phyloP scores from a whole-genome alignment of 208 protist genomes.

The Acanthamoeba royreba region DNA sequence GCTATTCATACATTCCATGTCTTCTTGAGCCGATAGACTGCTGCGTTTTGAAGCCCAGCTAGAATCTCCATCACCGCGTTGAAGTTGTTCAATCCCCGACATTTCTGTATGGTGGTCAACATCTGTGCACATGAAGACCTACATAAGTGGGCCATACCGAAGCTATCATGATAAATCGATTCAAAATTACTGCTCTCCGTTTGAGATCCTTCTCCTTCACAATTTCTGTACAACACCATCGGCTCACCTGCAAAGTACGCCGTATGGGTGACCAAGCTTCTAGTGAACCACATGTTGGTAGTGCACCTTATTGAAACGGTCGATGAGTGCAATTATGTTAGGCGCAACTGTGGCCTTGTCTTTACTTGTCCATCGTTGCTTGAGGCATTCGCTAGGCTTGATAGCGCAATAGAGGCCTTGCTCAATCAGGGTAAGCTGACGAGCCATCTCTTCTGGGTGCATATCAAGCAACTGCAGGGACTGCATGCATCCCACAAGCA shows the following conservation, averaged over 20 bases:
- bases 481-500: no score
- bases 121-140: no score
- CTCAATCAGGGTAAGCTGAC: constrained; percentile 57
- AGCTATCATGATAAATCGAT: constrained; percentile 63
- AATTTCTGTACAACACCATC: constrained; percentile 63
- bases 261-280: no score
- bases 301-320: constrained; percentile 65
- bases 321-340: constrained; percentile 61
- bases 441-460: constrained; percentile 30
- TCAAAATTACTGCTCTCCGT: constrained; percentile 51
- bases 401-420: constrained; percentile 41
- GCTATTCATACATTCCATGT: constrained; percentile 66
- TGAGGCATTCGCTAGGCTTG: constrained; percentile 5
- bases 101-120: no score
- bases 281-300: no score
- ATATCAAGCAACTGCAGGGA: neutral
- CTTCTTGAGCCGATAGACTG: constrained; percentile 67
- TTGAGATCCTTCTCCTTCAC: constrained; percentile 47
- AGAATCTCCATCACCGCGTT: constrained; percentile 73
- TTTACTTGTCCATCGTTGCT: constrained; percentile 46
- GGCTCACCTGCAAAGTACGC: neutral
- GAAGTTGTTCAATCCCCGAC: constrained; percentile 70
- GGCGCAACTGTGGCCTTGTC: constrained; percentile 48
- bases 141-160: neutral
- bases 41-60: constrained; percentile 61